A percentile compares a stretch with the other conserved stretches of the same genome.
These are phyloP conservation scores for Toxoplasma gondii DNA, from an alignment of 169 alveolate genomes.

Conservation along the genomic window DNA sequence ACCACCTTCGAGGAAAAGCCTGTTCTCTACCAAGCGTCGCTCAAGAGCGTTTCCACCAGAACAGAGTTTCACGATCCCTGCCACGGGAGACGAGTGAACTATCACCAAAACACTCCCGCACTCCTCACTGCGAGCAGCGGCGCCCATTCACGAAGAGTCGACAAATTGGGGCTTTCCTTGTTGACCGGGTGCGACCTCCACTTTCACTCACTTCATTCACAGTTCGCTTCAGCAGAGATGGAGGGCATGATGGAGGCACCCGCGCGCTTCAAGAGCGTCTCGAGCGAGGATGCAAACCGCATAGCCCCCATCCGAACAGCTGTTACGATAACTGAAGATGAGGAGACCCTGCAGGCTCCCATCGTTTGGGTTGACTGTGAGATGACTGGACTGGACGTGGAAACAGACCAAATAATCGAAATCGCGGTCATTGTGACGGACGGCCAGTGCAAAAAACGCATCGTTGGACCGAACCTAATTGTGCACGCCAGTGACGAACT, in stretches of 20 bases:
- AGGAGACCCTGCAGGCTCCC: conserved; percentile 37
- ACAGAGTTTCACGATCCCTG: no score
- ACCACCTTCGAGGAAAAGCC: no score
- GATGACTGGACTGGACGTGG: conserved; percentile 83
- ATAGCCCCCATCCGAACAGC: neutral
- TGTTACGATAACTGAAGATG: neutral
- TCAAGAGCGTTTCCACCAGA: no score
- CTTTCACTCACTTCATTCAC: neutral
- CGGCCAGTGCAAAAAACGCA: conserved; percentile 62
- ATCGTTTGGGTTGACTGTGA: conserved; percentile 85
- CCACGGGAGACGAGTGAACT: no score
- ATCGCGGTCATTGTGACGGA: conserved; percentile 85
- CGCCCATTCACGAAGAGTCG: neutral
- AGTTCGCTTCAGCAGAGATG: neutral
- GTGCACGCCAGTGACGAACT: conserved; percentile 75
- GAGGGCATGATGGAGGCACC: neutral
- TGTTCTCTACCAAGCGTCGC: no score
- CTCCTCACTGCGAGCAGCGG: no score
- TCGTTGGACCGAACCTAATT: conserved; percentile 80
- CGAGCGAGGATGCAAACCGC: neutral
- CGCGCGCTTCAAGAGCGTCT: neutral
- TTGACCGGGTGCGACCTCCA: neutral
- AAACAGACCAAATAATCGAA: conserved; percentile 79
- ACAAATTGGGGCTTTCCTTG: neutral
- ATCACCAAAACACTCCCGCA: no score